These are phyloP conservation scores for Dittrichia graveolens DNA, from an alignment of 129 eudicot genomes.

Conservation along the genomic window DNA sequence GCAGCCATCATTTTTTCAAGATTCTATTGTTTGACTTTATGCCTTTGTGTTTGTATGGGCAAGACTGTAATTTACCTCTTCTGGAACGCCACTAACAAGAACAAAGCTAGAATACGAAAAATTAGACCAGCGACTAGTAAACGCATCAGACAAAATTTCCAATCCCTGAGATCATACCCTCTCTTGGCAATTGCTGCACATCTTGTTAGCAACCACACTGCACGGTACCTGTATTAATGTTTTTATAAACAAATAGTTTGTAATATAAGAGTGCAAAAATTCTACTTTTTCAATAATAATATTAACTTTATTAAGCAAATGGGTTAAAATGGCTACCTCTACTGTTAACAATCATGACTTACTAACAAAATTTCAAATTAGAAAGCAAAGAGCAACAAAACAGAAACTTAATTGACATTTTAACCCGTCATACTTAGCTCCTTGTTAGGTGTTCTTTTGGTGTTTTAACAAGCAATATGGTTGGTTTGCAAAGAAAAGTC, in stretches of 20 bases:
- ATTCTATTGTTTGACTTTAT: conserved; percentile 15
- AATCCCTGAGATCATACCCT: conserved; percentile 58
- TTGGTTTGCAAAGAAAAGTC: neutral
- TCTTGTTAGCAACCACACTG: conserved; percentile 85
- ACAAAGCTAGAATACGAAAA: conserved; percentile 58
- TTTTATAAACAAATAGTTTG: too few species aligned
- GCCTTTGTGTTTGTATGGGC: conserved; percentile 26
- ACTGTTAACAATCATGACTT: too few species aligned
- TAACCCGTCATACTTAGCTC: neutral
- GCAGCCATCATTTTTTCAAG: neutral
- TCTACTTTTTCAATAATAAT: too few species aligned
- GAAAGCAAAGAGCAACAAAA: neutral
- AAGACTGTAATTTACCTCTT: conserved; percentile 47
- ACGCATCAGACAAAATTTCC: conserved; percentile 55
- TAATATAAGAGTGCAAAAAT: too few species aligned
- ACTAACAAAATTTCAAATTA: neutral
- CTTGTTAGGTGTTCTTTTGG: neutral
- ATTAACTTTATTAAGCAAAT: neutral
- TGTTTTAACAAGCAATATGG: neutral
- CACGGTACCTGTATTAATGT: conserved; percentile 60
- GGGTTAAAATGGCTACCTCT: neutral
- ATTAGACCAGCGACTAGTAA: conserved; percentile 49
- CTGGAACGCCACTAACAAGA: conserved; percentile 73
- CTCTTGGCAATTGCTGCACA: conserved; percentile 66
- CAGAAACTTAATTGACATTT: neutral